Evolutionary conservation across 208 protist species (phyloP), one percentile per base, ranked within the genome.

Genomic region (Crithidia bombi): DNA sequence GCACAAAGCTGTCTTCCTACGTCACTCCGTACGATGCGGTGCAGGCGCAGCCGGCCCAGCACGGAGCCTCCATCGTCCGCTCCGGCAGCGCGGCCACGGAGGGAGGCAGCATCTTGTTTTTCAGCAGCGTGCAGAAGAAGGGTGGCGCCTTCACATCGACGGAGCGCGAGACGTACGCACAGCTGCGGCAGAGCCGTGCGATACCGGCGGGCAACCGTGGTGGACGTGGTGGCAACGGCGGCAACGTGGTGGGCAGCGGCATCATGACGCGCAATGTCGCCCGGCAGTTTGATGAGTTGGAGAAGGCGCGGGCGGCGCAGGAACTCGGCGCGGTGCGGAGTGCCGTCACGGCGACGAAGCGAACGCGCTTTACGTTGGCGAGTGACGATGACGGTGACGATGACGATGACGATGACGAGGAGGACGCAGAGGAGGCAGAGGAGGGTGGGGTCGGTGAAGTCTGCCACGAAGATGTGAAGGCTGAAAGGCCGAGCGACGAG

Each of bases 111-210:
- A 83, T 93, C 32, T 66, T 89, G 12, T 95, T 95, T 55, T 95
- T 87, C 78, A 92, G 83, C 63, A 93, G 87, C 62, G 85, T 95
- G 21, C 86, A 93, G 67, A 84, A 88, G 61, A 84, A 85, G 28
- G 90, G 90, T 15, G 90, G 90, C 43, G 85, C 81, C 73, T 92
- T 93, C 65, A 92, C 90, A 10, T 70, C 71, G 28, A 81, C 79
- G n/a, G 85, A 90, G 62, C 65, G 77, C 11, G 90, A 92, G 56
- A 92, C 87, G 38, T 83, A 80, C 30, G 69, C 72, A 19, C 87
- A 95, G 69, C 83, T 95, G 33, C 75, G 81, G 17, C 78, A 79
- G 5, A 87, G 76, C 14, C 73, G 79, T 5, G 82, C 78, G 14
- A 79, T 91, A 21, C 79, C 78, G 2, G 81, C 75, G 65, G 56